Percentiles rank a stretch among this genome's conserved stretches.
These are phyloP conservation scores for Alternaria sp. DNA, from an alignment of 2,329 filamentous ascomycete genomes.

Conservation along the genomic window DNA sequence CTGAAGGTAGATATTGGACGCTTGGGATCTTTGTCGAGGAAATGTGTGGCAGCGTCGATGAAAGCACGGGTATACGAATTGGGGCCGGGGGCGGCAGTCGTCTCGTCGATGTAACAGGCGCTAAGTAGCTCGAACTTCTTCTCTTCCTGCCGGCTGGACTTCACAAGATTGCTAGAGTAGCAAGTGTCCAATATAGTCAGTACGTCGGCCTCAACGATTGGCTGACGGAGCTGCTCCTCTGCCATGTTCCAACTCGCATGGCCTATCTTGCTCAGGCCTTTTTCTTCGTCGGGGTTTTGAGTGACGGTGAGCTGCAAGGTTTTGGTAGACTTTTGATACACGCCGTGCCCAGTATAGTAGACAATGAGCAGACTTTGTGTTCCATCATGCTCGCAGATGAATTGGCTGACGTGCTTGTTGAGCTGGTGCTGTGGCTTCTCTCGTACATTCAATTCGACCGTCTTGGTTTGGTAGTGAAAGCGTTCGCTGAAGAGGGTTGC, in stretches of 20 bases:
- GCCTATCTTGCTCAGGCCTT: slow-evolving; percentile 32
- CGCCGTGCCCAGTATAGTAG: slow-evolving; percentile 50
- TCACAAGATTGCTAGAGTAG: slow-evolving; percentile 45
- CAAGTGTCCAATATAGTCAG: slow-evolving; percentile 49
- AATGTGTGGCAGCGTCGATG: slow-evolving; percentile 37
- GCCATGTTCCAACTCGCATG: slow-evolving; percentile 45
- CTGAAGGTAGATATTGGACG: slow-evolving; percentile 39
- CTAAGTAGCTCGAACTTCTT: slow-evolving; percentile 44
- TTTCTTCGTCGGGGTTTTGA: slow-evolving; percentile 14
- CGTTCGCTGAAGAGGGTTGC: slow-evolving; percentile 32
- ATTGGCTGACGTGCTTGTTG: slow-evolving; percentile 30
- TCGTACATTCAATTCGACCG: slow-evolving; percentile 40
- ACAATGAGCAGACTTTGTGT: slow-evolving; percentile 45
- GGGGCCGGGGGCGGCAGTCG: slow-evolving; percentile 37
- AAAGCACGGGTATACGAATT: slow-evolving; percentile 45
- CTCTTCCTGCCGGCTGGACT: slow-evolving; percentile 30
- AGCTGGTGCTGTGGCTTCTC: slow-evolving; percentile 46
- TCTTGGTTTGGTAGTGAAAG: slow-evolving; percentile 41
- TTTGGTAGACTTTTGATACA: slow-evolving; percentile 28
- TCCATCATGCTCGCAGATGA: slow-evolving; percentile 39
- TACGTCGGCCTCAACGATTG: slow-evolving; percentile 43
- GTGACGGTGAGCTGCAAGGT: slow-evolving; percentile 36
- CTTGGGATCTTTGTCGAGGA: slow-evolving; percentile 27
- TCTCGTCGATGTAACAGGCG: slow-evolving; percentile 35
- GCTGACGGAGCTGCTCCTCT: slow-evolving; percentile 35